phyloP scores from a whole-genome alignment of 495 filamentous ascomycete genomes.

The Daldinia grandis region DNA sequence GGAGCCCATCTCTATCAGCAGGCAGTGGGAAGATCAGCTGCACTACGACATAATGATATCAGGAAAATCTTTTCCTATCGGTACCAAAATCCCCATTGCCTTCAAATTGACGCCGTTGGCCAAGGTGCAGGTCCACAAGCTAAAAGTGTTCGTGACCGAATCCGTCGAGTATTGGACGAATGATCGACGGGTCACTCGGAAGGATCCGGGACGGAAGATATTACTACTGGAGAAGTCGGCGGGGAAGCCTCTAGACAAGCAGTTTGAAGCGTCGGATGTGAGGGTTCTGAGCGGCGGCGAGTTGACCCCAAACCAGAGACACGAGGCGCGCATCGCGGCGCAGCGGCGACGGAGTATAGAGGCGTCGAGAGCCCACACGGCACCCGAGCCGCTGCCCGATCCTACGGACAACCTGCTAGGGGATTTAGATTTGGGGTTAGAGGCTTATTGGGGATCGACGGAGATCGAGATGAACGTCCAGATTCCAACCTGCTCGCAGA shows the following conservation, averaged over 20 bases:
- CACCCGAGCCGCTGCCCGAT: conserved; percentile 55
- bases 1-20: conserved; percentile 95
- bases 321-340: conserved; percentile 53
- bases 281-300: conserved; percentile 85
- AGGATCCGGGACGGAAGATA: conserved; percentile 86
- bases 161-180: conserved; percentile 92
- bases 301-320: conserved; percentile 54
- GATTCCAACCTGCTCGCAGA: conserved; percentile 88
- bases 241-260: conserved; percentile 77
- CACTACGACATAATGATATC: conserved; percentile 99
- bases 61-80: conserved; percentile 96
- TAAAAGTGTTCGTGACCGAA: conserved; percentile 95
- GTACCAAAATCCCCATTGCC: conserved; percentile 91
- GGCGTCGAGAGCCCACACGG: conserved; percentile 44
- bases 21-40: conserved; percentile 97
- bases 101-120: conserved; percentile 97
- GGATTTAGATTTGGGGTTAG: conserved; percentile 71
- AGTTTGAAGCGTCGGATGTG: conserved; percentile 81
- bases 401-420: conserved; percentile 79
- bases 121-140: conserved; percentile 95
- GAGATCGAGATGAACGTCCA: conserved; percentile 98
- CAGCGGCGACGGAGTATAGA: conserved; percentile 50
- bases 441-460: conserved; percentile 78
- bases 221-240: conserved; percentile 90
- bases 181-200: conserved; percentile 85